Evolutionary conservation across 768 basidiomycete species (phyloP).

Genomic region (Neoboletus brunneissimus): DNA sequence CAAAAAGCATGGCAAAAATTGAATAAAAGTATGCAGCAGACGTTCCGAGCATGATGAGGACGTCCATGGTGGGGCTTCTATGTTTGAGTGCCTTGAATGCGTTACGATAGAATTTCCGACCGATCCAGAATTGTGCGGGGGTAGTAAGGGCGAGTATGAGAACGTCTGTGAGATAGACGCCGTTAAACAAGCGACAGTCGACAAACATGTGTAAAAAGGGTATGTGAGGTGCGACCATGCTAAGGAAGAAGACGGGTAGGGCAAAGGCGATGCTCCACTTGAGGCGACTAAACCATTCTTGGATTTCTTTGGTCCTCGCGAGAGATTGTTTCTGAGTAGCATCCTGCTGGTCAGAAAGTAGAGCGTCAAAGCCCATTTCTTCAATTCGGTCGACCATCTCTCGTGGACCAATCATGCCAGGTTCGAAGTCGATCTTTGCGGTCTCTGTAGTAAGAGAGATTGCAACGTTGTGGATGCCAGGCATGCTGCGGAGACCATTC

Average conservation of each 20-base stretch:
- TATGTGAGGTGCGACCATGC: constrained; percentile 78
- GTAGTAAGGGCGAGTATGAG: constrained; percentile 76
- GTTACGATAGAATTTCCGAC: constrained; percentile 79
- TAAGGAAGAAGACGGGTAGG: constrained; percentile 89
- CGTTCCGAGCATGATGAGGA: constrained; percentile 93
- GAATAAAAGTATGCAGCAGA: constrained; percentile 95
- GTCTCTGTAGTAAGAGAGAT: constrained; percentile 77
- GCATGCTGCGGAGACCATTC: constrained; percentile 59
- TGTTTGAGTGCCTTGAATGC: constrained; percentile 93
- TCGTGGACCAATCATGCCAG: constrained; percentile 67
- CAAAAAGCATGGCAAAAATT: constrained; percentile 60
- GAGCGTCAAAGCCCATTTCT: constrained; percentile 88
- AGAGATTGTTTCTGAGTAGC: constrained; percentile 84
- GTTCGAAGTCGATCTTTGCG: constrained; percentile 75
- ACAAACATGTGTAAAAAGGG: constrained; percentile 55
- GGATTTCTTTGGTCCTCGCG: constrained; percentile 84
- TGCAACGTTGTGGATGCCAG: constrained; percentile 70
- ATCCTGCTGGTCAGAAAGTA: constrained; percentile 76
- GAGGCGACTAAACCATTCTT: constrained; percentile 84
- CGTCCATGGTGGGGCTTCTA: constrained; percentile 93
- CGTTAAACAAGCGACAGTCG: constrained; percentile 50
- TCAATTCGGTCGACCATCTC: constrained; percentile 86
- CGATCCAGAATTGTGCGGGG: constrained; percentile 92
- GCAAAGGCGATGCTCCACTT: constrained; percentile 74
- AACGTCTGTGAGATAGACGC: constrained; percentile 80